A percentile compares a stretch with the other conserved stretches of the same genome.
These are phyloP conservation scores for Skeletonema costatum DNA, from an alignment of 108 stramenopile genomes.

Conservation along the genomic window DNA sequence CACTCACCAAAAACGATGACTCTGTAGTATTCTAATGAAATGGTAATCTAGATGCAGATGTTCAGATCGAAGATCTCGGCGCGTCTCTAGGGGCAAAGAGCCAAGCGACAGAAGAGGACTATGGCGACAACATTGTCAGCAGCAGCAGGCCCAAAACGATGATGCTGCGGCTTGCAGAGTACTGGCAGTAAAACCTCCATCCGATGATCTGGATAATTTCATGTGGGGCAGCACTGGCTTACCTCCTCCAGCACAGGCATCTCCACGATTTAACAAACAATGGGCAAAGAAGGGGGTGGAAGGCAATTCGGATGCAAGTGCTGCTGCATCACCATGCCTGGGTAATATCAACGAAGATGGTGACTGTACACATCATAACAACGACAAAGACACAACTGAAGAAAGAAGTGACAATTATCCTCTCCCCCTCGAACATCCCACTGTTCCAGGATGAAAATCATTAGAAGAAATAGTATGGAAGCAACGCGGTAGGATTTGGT, in stretches of 20 bases:
- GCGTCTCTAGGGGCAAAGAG: not conserved
- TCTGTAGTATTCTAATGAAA: too few relatives aligned
- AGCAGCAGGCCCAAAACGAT: not conserved
- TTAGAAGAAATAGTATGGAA: constrained; percentile 55
- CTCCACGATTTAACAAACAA: constrained; percentile 11
- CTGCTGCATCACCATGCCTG: too few relatives aligned
- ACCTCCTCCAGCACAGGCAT: constrained; percentile 5
- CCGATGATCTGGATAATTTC: constrained; percentile 24
- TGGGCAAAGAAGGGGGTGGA: constrained; percentile 15
- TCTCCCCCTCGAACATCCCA: constrained; percentile 17
- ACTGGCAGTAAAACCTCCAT: constrained; percentile 21
- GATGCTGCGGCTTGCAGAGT: not conserved
- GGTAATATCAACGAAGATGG: not conserved
- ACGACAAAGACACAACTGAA: not conserved
- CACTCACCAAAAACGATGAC: not conserved
- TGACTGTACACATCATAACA: not conserved
- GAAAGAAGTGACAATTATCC: constrained; percentile 30
- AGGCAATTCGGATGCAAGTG: not conserved
- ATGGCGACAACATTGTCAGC: not conserved
- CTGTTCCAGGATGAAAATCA: constrained; percentile 27
- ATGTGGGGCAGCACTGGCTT: constrained; percentile 32
- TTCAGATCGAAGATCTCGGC: not conserved
- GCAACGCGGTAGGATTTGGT: constrained; percentile 46
- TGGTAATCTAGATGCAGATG: not conserved
- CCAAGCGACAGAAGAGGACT: not conserved